These are phyloP conservation scores for Pythium sukuiense DNA, from an alignment of 352 stramenopile genomes.

Conservation along the genomic window DNA sequence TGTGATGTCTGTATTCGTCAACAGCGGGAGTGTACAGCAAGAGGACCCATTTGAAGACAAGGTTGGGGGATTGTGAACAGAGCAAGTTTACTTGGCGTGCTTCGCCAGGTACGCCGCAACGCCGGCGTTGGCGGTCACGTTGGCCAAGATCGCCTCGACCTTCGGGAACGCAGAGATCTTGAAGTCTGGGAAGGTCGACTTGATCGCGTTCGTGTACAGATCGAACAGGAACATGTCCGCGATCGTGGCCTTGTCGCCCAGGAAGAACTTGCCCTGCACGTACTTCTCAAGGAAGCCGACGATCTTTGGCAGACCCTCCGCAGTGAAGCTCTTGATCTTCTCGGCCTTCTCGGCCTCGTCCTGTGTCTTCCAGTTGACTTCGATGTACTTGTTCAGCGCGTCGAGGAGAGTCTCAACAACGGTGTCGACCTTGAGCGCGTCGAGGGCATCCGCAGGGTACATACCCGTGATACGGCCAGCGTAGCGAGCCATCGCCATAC, in stretches of 20 bases:
- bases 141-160: slow-evolving; percentile 35
- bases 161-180: slow-evolving; percentile 45
- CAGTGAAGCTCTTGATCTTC: slow-evolving; percentile 44
- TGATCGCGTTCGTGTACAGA: slow-evolving; percentile 44
- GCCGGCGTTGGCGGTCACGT: slow-evolving; percentile 35
- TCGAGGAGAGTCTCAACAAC: slow-evolving; percentile 51
- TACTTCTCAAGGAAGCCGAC: slow-evolving; percentile 39
- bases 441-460: slow-evolving; percentile 7
- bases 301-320: slow-evolving; percentile 42
- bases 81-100: slow-evolving; percentile 15
- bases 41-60: neutral
- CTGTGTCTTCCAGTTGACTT: slow-evolving; percentile 39
- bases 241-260: slow-evolving; percentile 40
- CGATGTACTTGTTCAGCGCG: slow-evolving; percentile 30
- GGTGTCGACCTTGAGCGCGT: slow-evolving; percentile 19
- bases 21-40: neutral
- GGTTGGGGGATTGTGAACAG: neutral
- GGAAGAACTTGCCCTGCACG: slow-evolving; percentile 48
- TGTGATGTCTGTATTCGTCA: neutral
- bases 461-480: slow-evolving; percentile 49
- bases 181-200: slow-evolving; percentile 32
- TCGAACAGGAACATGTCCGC: slow-evolving; percentile 62
- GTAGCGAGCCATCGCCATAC: slow-evolving; percentile 58
- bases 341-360: slow-evolving; percentile 46
- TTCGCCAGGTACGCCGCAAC: slow-evolving; percentile 42